These are phyloP conservation scores for Malassezia dermatis DNA, from an alignment of 1,284 basidiomycete genomes.

Conservation along the genomic window DNA sequence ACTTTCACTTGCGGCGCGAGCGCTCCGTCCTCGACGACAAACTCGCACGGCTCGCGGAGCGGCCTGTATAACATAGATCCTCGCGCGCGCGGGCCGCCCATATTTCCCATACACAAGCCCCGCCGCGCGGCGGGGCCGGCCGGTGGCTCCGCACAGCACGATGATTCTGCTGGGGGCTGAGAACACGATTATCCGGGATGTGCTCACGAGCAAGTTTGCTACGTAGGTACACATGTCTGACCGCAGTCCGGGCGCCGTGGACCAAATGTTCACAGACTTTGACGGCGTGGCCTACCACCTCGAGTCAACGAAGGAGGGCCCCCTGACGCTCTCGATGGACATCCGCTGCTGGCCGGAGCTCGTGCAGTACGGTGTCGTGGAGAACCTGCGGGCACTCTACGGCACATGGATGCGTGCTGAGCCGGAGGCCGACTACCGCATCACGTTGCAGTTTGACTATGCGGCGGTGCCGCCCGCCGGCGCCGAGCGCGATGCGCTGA, in stretches of 20 bases:
- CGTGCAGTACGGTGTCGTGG: constrained; percentile 70
- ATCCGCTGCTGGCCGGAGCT: constrained; percentile 91
- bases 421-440: constrained; percentile 74
- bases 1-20: constrained; percentile 24
- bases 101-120: constrained; percentile 3
- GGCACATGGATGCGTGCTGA: constrained; percentile 57
- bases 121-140: neutral
- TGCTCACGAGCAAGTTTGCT: constrained; percentile 74
- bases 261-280: constrained; percentile 94
- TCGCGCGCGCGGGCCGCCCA: constrained; percentile 9
- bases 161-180: constrained; percentile 46
- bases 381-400: constrained; percentile 74
- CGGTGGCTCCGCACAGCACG: constrained; percentile 4
- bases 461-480: constrained; percentile 67
- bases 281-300: constrained; percentile 92
- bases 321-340: constrained; percentile 81
- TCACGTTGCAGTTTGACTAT: constrained; percentile 76
- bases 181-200: constrained; percentile 75
- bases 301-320: constrained; percentile 61
- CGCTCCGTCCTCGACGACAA: constrained; percentile 25
- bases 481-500: constrained; percentile 55
- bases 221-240: constrained; percentile 56
- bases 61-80: neutral
- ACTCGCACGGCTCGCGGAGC: constrained; percentile 17
- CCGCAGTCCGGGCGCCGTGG: constrained; percentile 69